Evolutionary conservation across 164 flowering plant species (phyloP), one percentile per base, ranked within the genome.

Genomic region (Magnolia officinalis): DNA sequence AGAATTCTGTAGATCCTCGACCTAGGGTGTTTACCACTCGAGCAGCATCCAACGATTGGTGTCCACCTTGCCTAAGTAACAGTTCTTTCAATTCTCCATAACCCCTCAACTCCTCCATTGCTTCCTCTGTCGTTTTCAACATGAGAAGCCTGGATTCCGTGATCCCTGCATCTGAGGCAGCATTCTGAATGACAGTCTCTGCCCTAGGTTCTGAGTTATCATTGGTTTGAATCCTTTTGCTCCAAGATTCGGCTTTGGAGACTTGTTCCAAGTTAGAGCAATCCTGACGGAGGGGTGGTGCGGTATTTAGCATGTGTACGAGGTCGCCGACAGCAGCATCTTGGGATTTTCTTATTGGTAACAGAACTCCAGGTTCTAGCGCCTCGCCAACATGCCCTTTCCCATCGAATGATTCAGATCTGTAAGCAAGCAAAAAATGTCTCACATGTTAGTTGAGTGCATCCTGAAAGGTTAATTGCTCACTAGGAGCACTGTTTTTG

Each of bases 251-350:
- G 51, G 87, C 58, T 63, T 67, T 85, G 21, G 86, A 74, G 74
- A 72, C 75, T 79, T 81, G 83, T 19, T 80, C 59, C 23, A 72
- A 29, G 19, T 71, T 79, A 58, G 87, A 82, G 63, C 68, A 70
- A 73, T 89, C 92, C 77, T 86, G 92, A 49, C 78, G 85, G 20
- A 95, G 91, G 73, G 98, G 96, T 45, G 89, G 87, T 18, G 98
- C 97, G 78, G 83, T 88, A 76, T 83, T 85, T 72, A 93, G 82
- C 92, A 91, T 89, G 11, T 67, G 80, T 8, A 90, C 89, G 50
- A 93, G 92, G 70, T 86, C 88, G 78, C 98, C 96, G 66, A 93
- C 88, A 76, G 93, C 94, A 73, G 93, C 94, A 82, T 85, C 90
- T 78, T 86, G 94, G 24, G 96, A 90, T 79, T 85, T 87, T 74